A percentile compares a stretch with the other conserved stretches of the same genome.
phyloP scores from a whole-genome alignment of 169 alveolate genomes.

The Babesia gibsoni region DNA sequence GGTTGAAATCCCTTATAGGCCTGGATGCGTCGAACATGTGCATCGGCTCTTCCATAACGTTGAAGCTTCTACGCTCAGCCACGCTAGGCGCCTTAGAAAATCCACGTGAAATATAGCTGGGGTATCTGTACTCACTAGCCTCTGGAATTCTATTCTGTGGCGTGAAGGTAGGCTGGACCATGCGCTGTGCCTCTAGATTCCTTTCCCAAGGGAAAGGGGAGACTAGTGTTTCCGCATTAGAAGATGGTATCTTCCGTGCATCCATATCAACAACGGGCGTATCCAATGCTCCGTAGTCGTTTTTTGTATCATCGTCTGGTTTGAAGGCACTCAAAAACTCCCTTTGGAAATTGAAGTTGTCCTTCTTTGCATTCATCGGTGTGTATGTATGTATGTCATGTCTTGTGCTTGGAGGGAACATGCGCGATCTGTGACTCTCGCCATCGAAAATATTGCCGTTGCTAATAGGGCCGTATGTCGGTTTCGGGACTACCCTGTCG shows the following conservation, averaged over 20 bases:
- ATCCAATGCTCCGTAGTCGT: constrained; percentile 49
- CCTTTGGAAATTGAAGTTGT: constrained; percentile 13
- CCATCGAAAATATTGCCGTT: constrained; percentile 1
- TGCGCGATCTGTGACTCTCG: not conserved
- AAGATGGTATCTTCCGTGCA: not conserved
- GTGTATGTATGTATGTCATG: not conserved
- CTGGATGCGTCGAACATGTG: not conserved
- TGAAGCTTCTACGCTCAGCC: not conserved
- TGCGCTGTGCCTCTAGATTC: not conserved
- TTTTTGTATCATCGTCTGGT: constrained; percentile 46
- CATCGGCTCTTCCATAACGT: not conserved
- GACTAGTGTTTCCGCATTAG: constrained; percentile 27
- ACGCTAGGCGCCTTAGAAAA: not conserved
- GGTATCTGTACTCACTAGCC: constrained; percentile 7
- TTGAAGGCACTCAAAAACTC: constrained; percentile 57
- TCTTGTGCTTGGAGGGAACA: not conserved
- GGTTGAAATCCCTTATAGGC: constrained; percentile 23
- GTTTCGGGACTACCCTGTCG: constrained; percentile 1
- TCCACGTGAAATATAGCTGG: constrained; percentile 17
- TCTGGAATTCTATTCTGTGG: not conserved
- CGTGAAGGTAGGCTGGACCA: not conserved
- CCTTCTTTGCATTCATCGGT: not conserved
- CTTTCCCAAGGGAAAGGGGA: constrained; percentile 60
- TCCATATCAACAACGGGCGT: constrained; percentile 42
- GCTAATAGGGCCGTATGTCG: not conserved